phyloP scores from a whole-genome alignment of 129 eudicot species.

The Solidago caesia region DNA sequence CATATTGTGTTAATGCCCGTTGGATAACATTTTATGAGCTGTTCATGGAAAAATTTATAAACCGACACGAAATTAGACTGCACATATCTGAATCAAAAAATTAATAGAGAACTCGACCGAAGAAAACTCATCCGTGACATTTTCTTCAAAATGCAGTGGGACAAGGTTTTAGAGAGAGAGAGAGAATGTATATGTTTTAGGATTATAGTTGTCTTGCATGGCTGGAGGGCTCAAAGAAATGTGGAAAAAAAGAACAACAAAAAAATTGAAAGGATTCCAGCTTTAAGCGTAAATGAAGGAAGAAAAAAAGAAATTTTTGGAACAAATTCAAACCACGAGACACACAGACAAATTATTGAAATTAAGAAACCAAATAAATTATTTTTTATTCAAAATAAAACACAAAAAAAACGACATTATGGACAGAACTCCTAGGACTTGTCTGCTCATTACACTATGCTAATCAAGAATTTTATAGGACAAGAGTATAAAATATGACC shows the following conservation, averaged over 20 bases:
- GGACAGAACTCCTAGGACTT: conserved; percentile 41
- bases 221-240: conserved; percentile 35
- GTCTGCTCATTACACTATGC: conserved; percentile 33
- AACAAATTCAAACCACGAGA: conserved; percentile 38
- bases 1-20: too few species aligned
- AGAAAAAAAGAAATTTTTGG: conserved; percentile 27
- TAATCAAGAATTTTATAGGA: conserved; percentile 20
- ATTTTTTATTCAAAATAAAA: conserved; percentile 17
- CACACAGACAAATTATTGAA: conserved; percentile 30
- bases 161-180: too few species aligned
- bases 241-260: conserved; percentile 19
- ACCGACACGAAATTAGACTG: too few species aligned
- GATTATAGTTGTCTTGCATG: conserved; percentile 13
- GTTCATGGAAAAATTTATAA: too few species aligned
- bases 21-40: too few species aligned
- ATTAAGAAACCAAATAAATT: conserved; percentile 15
- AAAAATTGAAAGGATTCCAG: conserved; percentile 31
- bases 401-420: conserved; percentile 30
- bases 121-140: too few species aligned
- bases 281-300: conserved; percentile 42
- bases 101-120: too few species aligned
- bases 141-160: too few species aligned
- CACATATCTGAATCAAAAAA: too few species aligned
- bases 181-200: not conserved
- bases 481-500: conserved; percentile 25